These are phyloP conservation scores for Mucor saturninus DNA, from an alignment of 371 early-diverging fungal genomes.

Conservation along the genomic window DNA sequence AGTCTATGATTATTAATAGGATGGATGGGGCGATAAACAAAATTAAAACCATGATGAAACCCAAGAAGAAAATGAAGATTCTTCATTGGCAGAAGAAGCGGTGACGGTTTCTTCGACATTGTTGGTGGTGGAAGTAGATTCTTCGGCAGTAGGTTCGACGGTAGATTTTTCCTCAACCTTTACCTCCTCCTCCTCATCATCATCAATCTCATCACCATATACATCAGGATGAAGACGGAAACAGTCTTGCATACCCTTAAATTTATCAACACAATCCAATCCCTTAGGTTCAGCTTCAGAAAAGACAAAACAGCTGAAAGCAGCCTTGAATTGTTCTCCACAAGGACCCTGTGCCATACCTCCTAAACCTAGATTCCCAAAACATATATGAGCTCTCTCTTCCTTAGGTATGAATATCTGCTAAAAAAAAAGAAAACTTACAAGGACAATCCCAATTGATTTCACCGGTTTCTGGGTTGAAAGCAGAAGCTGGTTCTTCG, in stretches of 20 bases:
- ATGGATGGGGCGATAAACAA: too few species aligned
- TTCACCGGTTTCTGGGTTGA: conserved; percentile 87
- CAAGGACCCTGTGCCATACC: conserved; percentile 97
- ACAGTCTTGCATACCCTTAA: conserved; percentile 87
- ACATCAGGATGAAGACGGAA: conserved; percentile 82
- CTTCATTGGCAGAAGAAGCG: conserved; percentile 16
- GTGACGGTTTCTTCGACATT: conserved; percentile 5
- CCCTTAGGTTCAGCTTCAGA: conserved; percentile 89
- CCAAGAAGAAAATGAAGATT: conserved; percentile 24
- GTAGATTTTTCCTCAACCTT: conserved; percentile 24
- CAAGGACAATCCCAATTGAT: conserved; percentile 99
- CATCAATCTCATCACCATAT: conserved; percentile 71
- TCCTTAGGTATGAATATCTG: neutral
- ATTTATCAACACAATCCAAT: conserved; percentile 83
- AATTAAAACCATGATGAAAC: conserved; percentile 26
- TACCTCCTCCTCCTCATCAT: conserved; percentile 60
- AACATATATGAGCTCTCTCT: neutral
- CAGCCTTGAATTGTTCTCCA: conserved; percentile 94
- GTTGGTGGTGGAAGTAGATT: conserved; percentile 3
- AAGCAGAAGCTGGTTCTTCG: conserved; percentile 54
- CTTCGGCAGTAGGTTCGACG: conserved; percentile 10
- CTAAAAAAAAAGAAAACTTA: conserved; percentile 24
- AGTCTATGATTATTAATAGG: too few species aligned
- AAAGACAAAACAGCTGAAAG: conserved; percentile 96
- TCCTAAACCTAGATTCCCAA: conserved; percentile 60